Evolutionary conservation across 768 basidiomycete genomes (phyloP), one percentile per base, ranked within the genome.

Genomic region (Amanita jacksonii): DNA sequence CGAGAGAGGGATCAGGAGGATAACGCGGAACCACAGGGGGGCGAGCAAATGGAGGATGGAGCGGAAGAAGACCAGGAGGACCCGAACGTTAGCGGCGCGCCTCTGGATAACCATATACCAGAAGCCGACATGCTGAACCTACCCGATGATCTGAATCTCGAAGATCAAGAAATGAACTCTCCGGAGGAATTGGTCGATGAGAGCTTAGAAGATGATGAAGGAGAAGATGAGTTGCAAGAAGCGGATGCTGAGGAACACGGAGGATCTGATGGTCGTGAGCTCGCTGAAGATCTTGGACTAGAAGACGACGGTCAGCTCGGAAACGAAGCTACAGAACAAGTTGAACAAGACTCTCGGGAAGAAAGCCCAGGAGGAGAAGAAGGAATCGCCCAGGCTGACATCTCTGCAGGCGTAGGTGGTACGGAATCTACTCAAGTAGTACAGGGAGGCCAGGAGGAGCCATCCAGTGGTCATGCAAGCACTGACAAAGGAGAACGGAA

Each of bases 101-200:
- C 83, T 8, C 71, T 91, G 63, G 82, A 93, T 45, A 77, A 90
- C 15, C 69, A 79, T 47, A 62, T 90, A 35, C 81, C 73, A 18
- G 87, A 96, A 48, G 82, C 82, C 2, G 73, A 94, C 41, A 81
- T 79, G 4, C 72, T 98, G 34, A 85, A 98, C 54, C 71, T 98
- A 8, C 94, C 94, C 0, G 93, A 97, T 25, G 80, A 90, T 49
- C 69, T 94, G 63, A 67, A 89, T 42, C 59, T 93, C 9, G 74
- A 64, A 27, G 65, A 59, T 40, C 66, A 68, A 22, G 67, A 66
- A 4, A 54, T 58, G 38, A 62, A 65, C 40, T 27, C 30, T 39
- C 8, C 32, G 39, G 12, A 51, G 27, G 27, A 28, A 12, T 12
- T 45, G 43, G 39, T 32, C 22, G 33, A 15, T 27, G 8, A 46